Conservation (phyloP, 305 asterid genomes). For the Ajuga reptans region DNA sequence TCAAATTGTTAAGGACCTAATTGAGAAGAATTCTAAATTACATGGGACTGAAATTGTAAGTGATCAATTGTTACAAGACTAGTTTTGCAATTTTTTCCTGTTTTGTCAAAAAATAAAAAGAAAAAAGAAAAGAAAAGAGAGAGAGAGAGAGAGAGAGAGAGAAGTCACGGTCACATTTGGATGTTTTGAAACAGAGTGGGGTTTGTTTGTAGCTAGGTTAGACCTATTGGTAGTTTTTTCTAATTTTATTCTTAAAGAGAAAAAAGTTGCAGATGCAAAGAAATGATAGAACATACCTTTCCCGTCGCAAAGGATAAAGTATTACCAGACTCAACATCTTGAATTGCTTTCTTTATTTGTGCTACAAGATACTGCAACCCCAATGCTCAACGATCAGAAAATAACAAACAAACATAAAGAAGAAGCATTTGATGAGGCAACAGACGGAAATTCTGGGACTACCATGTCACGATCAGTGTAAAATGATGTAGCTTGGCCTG, state of each 20-base stretch:
- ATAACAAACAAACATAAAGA: not conserved
- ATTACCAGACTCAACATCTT: conserved; percentile 66
- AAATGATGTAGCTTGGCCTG: conserved; percentile 82
- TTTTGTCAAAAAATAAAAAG: too few relatives aligned
- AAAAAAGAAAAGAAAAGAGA: too few relatives aligned
- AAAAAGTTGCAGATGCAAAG: not conserved
- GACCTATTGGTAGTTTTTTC: not conserved
- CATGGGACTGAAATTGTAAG: too few relatives aligned
- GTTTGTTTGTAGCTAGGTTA: not conserved
- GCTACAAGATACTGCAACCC: conserved; percentile 57
- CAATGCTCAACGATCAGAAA: not conserved
- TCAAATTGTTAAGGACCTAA: too few relatives aligned
- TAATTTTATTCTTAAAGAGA: not conserved
- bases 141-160: too few relatives aligned
- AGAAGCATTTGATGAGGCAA: conserved; percentile 3
- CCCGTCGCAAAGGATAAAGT: conserved; percentile 63
- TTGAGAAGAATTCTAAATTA: too few relatives aligned
- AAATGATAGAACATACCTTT: conserved; percentile 40
- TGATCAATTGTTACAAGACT: too few relatives aligned
- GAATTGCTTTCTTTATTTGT: conserved; percentile 70
- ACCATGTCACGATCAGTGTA: conserved; percentile 79
- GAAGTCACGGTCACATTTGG: too few relatives aligned
- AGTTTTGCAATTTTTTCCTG: too few relatives aligned
- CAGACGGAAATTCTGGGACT: not conserved
- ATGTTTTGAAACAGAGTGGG: too few relatives aligned